Evolutionary conservation across 2,329 filamentous ascomycete species (phyloP), one percentile per base, ranked within the genome.

Genomic region (Mycogone perniciosa): DNA sequence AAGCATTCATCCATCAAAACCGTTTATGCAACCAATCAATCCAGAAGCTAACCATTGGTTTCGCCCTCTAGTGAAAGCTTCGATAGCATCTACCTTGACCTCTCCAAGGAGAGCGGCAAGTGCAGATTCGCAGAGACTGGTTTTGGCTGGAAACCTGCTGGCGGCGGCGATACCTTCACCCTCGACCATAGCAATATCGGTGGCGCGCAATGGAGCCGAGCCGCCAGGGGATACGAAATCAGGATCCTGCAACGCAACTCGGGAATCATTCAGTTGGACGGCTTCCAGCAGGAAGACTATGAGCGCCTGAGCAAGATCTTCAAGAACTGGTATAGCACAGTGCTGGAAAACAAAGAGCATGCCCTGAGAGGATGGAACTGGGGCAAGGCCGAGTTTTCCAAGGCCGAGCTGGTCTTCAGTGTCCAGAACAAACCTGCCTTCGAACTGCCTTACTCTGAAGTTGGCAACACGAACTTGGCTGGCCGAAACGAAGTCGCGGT

Each of bases 401-500:
- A 97, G 71, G 86, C 90, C 49, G 93, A 99, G 73, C 81, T 99
- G 50, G 82, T 88, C 31, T 99, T 99, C 77, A 97, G 91, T 68
- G 93, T 99, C 35, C 90, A 95, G 67, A 99, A 96, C 70, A 84
- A 90, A 61, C 93, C 93, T 3, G 89, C 92, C 5, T 99, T 99
- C 68, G 93, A 97, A 70, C 85, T 99, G 5, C 91, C 95, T 9
- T 99, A 97, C 73, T 88, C 90, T 43, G 93, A 99, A 69, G 95
- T 99, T 60, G 91, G 88, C 52, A 99, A 99, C 72, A 97, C 93
- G 54, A 99, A 99, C 69, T 71, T 99, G 60, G 93, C 93, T 2
- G 93, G 95, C 57, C 95, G 95, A 71, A 97, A 97, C 64, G 93
- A 99, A 69, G 92, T 99, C 52, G 89, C 93, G 1, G 87, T 99